These are phyloP conservation scores for Pouteria campechiana DNA, from an alignment of 179 eudicot species.

Conservation along the genomic window DNA sequence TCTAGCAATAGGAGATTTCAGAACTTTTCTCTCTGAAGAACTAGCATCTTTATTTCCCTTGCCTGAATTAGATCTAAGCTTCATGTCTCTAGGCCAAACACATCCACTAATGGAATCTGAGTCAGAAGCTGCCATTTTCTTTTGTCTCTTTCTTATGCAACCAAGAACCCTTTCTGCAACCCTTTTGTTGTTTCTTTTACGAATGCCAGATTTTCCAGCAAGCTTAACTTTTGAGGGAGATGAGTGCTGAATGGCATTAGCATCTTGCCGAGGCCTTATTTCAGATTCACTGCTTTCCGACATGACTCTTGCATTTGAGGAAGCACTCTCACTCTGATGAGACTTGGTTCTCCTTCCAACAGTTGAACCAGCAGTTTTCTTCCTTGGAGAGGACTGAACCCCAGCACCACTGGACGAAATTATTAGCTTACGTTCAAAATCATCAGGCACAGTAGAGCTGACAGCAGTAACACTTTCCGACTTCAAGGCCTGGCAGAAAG, in stretches of 20 bases:
- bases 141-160: conserved; percentile 65
- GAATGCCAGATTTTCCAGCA: conserved; percentile 34
- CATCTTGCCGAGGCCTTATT: conserved; percentile 32
- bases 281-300: conserved; percentile 90
- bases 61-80: conserved; percentile 31
- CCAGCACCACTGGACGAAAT: conserved; percentile 34
- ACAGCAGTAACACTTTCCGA: conserved; percentile 25
- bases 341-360: conserved; percentile 40
- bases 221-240: conserved; percentile 28
- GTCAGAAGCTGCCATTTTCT: conserved; percentile 49
- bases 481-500: conserved; percentile 33
- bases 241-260: conserved; percentile 16
- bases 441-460: conserved; percentile 24
- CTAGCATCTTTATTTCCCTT: conserved; percentile 40
- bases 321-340: conserved; percentile 72
- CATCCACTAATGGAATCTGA: conserved; percentile 51
- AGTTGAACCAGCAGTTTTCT: conserved; percentile 36
- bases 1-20: conserved; percentile 28
- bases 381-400: conserved; percentile 25
- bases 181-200: conserved; percentile 53
- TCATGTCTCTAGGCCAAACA: conserved; percentile 35
- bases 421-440: conserved; percentile 30
- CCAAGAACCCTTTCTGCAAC: conserved; percentile 54
- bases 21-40: conserved; percentile 29
- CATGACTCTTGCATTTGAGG: conserved; percentile 52